Percentiles rank a stretch among this genome's conserved stretches.
Evolutionary conservation across 169 alveolate species (phyloP).

Genomic region (Besnoitia besnoiti): DNA sequence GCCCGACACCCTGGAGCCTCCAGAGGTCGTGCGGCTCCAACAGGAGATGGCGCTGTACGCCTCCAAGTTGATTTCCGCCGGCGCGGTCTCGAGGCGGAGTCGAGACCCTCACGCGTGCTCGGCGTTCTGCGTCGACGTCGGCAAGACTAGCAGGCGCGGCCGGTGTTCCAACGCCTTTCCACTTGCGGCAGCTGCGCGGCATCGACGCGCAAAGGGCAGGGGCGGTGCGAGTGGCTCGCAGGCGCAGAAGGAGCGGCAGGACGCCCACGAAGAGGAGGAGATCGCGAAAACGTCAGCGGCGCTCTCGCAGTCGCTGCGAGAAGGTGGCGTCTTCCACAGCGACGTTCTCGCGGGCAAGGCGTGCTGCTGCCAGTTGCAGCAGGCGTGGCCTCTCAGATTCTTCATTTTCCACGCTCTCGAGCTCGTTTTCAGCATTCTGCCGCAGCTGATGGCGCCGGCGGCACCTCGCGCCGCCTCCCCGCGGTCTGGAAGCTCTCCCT

Average conservation of each 20-base stretch:
- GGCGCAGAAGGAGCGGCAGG: not conserved
- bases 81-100: not conserved
- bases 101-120: not conserved
- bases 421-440: not conserved
- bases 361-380: slow-evolving; percentile 38
- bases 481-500: not conserved
- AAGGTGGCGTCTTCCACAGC: slow-evolving; percentile 28
- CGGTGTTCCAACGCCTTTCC: not conserved
- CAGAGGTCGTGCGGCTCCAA: not conserved
- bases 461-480: not conserved
- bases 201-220: not conserved
- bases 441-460: not conserved
- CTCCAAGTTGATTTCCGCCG: not conserved
- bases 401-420: slow-evolving; percentile 25
- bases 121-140: not conserved
- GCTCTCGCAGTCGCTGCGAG: not conserved
- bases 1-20: slow-evolving; percentile 39
- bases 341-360: not conserved
- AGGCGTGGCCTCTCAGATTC: slow-evolving; percentile 20
- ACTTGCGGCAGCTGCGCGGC: not conserved
- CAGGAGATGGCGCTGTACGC: not conserved
- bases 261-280: not conserved
- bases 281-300: not conserved
- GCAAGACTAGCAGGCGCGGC: not conserved
- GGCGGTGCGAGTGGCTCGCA: not conserved